A percentile compares a stretch with the other conserved stretches of the same genome.
Evolutionary conservation across 352 stramenopile genomes (phyloP).

Genomic region (Halophytophthora batemanensis): DNA sequence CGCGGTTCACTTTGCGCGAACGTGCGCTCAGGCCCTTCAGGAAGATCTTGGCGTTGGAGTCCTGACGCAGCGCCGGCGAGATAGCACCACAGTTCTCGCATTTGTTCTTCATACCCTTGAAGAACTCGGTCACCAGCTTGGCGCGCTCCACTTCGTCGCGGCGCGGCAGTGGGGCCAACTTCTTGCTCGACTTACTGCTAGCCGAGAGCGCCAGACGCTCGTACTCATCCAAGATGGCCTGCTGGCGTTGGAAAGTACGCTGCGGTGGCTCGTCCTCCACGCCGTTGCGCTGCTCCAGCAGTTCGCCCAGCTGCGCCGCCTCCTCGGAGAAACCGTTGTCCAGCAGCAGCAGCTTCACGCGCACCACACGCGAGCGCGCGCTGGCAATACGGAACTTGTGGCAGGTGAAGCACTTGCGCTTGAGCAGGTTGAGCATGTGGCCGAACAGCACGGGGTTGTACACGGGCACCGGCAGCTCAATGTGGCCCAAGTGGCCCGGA

Average conservation of each 20-base stretch:
- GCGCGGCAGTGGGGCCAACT: conserved; percentile 51
- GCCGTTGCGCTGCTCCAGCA: conserved; percentile 85
- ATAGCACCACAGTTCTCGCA: conserved; percentile 98
- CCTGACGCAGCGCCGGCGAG: conserved; percentile 94
- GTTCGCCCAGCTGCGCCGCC: conserved; percentile 64
- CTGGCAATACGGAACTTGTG: conserved; percentile 93
- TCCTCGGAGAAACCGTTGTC: conserved; percentile 88
- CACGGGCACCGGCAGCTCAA: conserved; percentile 97
- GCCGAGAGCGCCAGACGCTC: conserved; percentile 79
- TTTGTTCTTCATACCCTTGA: conserved; percentile 90
- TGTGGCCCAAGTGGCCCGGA: conserved; percentile 97
- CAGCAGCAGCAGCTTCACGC: conserved; percentile 91
- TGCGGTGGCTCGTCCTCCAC: conserved; percentile 77
- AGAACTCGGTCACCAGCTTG: conserved; percentile 87
- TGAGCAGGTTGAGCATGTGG: conserved; percentile 94
- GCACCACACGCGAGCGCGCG: conserved; percentile 71
- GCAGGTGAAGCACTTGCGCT: conserved; percentile 98
- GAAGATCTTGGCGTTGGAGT: conserved; percentile 98
- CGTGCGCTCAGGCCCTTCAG: conserved; percentile 83
- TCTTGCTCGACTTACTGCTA: conserved; percentile 18
- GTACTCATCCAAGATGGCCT: conserved; percentile 88
- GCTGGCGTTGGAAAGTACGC: conserved; percentile 73
- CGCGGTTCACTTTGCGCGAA: conserved; percentile 78
- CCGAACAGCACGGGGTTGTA: conserved; percentile 98
- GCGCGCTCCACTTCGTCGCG: conserved; percentile 71